phyloP scores from a whole-genome alignment of 1,139 yeast genomes.

The Trichomonascaceae sp. region DNA sequence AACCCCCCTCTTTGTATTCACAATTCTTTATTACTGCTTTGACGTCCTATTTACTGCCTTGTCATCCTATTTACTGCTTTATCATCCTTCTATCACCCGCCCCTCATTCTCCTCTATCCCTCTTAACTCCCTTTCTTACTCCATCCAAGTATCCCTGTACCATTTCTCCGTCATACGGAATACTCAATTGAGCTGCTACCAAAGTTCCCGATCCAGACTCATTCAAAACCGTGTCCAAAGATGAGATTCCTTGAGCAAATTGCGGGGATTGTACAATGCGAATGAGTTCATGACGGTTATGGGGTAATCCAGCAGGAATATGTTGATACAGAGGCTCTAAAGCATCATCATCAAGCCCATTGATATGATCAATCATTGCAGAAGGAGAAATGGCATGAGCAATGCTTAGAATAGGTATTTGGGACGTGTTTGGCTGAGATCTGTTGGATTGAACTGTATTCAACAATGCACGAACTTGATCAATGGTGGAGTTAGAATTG shows the following conservation, averaged over 20 bases:
- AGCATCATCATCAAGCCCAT: constrained; percentile 35
- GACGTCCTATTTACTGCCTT: too few species aligned
- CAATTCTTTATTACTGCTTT: too few species aligned
- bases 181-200: constrained; percentile 47
- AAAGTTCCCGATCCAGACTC: constrained; percentile 49
- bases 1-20: too few species aligned
- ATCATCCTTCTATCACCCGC: background rate
- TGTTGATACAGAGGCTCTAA: constrained; percentile 37
- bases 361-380: constrained; percentile 39
- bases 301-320: constrained; percentile 43
- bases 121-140: constrained; percentile 34
- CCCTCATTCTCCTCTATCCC: background rate
- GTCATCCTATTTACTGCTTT: too few species aligned
- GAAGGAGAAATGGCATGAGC: constrained; percentile 40
- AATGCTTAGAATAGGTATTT: constrained; percentile 28
- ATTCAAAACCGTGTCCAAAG: constrained; percentile 39
- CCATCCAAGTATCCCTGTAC: constrained; percentile 49
- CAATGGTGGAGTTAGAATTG: background rate
- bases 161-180: constrained; percentile 55
- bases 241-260: constrained; percentile 44
- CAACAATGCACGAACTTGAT: constrained; percentile 1
- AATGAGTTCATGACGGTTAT: constrained; percentile 39
- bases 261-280: constrained; percentile 49
- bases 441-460: background rate
- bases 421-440: background rate